Conservation (phyloP, 352 stramenopile genomes). For the Elongisporangium senticosum region DNA sequence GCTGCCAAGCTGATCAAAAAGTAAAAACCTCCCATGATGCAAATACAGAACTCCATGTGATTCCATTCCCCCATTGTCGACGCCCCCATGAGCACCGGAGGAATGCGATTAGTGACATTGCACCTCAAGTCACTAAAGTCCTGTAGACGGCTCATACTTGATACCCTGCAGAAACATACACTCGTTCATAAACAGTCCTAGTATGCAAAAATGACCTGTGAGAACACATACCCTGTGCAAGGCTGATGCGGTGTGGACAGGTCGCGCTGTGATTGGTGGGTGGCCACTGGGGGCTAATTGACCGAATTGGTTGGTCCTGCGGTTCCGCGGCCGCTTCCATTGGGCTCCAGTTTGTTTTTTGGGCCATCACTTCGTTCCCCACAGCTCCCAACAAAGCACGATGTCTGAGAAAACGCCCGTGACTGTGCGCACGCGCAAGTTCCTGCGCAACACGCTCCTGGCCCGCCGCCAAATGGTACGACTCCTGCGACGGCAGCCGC, state of each 20-base stretch:
- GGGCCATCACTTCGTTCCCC: constrained; percentile 48
- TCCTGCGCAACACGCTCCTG: constrained; percentile 97
- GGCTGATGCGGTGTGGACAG: not conserved
- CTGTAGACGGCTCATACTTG: not conserved
- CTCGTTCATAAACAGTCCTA: not conserved
- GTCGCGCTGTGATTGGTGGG: not conserved
- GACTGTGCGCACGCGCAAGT: constrained; percentile 98
- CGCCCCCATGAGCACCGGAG: not conserved
- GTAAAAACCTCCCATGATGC: constrained; percentile 3
- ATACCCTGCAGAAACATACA: not conserved
- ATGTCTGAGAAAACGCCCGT: constrained; percentile 93
- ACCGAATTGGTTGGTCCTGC: constrained; percentile 78
- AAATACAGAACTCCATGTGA: not conserved
- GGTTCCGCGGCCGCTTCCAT: not conserved
- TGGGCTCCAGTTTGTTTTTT: constrained; percentile 2
- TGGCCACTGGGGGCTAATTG: constrained; percentile 9
- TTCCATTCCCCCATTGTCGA: constrained; percentile 3
- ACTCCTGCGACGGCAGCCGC: not conserved
- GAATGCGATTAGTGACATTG: not conserved
- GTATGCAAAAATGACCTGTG: not conserved
- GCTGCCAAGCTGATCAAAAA: constrained; percentile 41
- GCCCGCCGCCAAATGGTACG: constrained; percentile 96
- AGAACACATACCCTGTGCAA: constrained; percentile 6
- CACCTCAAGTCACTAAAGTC: not conserved
- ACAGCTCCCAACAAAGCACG: constrained; percentile 59